Percentiles rank a stretch among this genome's conserved stretches.
Evolutionary conservation across 2,329 filamentous ascomycete species (phyloP).

Genomic region (Myriosclerotinia scirpicola): DNA sequence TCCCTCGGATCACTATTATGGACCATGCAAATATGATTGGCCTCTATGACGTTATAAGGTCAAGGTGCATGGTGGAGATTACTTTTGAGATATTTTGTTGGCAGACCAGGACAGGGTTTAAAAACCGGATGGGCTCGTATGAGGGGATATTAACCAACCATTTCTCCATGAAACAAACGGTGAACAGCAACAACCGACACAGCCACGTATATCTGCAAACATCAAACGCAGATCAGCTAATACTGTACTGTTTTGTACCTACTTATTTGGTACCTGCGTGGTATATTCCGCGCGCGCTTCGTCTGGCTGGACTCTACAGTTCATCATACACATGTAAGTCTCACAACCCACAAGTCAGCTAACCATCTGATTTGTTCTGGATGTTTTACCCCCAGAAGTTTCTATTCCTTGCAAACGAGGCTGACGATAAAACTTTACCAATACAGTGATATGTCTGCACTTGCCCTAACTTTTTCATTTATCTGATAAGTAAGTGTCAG

Average conservation of each 20-base stretch:
- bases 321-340: conserved; percentile 18
- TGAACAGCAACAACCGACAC: background rate
- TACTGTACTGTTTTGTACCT: conserved; percentile 1
- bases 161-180: conserved; percentile 1
- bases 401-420: conserved; percentile 9
- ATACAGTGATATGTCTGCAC: no score
- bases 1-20: background rate
- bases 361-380: background rate
- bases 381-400: background rate
- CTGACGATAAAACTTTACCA: background rate
- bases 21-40: conserved; percentile 6
- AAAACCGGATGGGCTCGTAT: background rate
- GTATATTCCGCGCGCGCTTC: conserved; percentile 9
- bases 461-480: background rate
- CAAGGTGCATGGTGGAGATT: conserved; percentile 9
- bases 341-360: conserved; percentile 2
- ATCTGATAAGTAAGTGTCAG: background rate
- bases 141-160: conserved; percentile 1
- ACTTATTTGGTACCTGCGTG: conserved; percentile 16
- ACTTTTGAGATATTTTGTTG: conserved; percentile 14
- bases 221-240: background rate
- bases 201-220: conserved; percentile 16
- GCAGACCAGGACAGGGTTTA: conserved; percentile 2
- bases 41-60: conserved; percentile 5
- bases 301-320: background rate